These are phyloP conservation scores for Amphirosellinia nigrospora DNA, from an alignment of 495 filamentous ascomycete genomes.

Conservation along the genomic window DNA sequence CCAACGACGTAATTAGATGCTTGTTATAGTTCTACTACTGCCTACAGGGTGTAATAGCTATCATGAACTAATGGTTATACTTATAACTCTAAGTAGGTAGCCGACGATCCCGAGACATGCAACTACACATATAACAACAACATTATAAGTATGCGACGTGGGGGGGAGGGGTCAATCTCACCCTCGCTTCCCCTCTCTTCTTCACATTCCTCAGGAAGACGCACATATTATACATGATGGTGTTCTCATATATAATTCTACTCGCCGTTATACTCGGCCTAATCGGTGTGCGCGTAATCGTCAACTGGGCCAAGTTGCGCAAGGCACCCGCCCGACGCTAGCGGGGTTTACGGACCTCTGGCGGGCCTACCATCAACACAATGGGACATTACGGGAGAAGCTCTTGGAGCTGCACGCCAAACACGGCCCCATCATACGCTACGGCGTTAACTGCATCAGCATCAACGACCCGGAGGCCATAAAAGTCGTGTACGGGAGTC, in stretches of 20 bases:
- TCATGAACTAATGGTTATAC: too few species aligned
- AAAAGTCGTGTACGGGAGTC: slow-evolving; percentile 35
- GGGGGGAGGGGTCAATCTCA: background rate
- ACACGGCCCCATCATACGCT: slow-evolving; percentile 38
- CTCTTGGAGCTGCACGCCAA: slow-evolving; percentile 34
- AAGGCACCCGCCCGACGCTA: slow-evolving; percentile 37
- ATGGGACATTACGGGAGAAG: slow-evolving; percentile 30
- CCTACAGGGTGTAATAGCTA: background rate
- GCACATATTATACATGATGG: background rate
- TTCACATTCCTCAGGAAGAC: background rate
- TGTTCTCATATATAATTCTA: background rate
- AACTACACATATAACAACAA: background rate
- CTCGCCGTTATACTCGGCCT: slow-evolving; percentile 10
- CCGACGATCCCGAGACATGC: background rate
- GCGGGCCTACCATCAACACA: slow-evolving; percentile 36
- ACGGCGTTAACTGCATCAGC: slow-evolving; percentile 37
- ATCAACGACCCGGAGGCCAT: slow-evolving; percentile 41
- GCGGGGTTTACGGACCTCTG: slow-evolving; percentile 38
- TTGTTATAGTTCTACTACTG: background rate
- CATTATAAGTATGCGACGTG: background rate
- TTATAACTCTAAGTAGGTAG: background rate
- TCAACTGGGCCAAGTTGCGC: slow-evolving; percentile 31
- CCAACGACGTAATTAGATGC: background rate
- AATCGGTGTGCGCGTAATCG: slow-evolving; percentile 19
- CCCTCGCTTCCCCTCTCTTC: background rate